These are phyloP conservation scores for Blepharisma japonicum DNA, from an alignment of 73 alveolate species.

Conservation along the genomic window DNA sequence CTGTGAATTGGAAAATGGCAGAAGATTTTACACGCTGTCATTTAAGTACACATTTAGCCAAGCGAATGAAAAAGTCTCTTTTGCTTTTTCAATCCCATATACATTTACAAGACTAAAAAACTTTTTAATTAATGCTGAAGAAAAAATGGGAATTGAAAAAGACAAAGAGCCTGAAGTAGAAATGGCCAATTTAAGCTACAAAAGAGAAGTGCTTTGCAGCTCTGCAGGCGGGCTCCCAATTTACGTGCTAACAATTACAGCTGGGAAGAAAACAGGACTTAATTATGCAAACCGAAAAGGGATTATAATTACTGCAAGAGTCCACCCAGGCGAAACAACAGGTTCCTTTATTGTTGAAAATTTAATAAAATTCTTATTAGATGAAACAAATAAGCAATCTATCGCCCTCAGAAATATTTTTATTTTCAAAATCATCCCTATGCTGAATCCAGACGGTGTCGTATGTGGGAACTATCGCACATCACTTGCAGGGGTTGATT, in stretches of 20 bases:
- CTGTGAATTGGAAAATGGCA: no score
- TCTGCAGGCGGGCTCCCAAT: conserved; percentile 34
- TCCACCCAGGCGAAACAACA: conserved; percentile 82
- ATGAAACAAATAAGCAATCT: conserved; percentile 7
- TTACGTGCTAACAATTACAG: conserved; percentile 28
- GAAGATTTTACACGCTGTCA: conserved; percentile 32
- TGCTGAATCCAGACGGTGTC: conserved; percentile 95
- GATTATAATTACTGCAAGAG: conserved; percentile 64
- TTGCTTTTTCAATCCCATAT: conserved; percentile 88
- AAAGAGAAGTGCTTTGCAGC: conserved; percentile 21
- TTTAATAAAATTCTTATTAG: conserved; percentile 47
- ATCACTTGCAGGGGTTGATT: conserved; percentile 82
- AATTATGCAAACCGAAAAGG: conserved; percentile 50
- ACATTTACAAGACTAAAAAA: conserved; percentile 57
- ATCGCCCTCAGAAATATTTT: conserved; percentile 57
- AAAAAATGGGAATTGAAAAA: background rate
- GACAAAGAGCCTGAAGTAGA: background rate
- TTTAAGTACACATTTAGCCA: conserved; percentile 55
- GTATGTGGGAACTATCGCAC: conserved; percentile 87
- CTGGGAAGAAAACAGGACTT: conserved; percentile 49
- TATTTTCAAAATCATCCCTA: conserved; percentile 78
- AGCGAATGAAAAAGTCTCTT: conserved; percentile 58
- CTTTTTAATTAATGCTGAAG: conserved; percentile 20
- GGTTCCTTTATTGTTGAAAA: conserved; percentile 58
- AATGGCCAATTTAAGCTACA: background rate